phyloP scores from a whole-genome alignment of 2,329 filamentous ascomycete species.

The Magnaporthiopsis incrustans region DNA sequence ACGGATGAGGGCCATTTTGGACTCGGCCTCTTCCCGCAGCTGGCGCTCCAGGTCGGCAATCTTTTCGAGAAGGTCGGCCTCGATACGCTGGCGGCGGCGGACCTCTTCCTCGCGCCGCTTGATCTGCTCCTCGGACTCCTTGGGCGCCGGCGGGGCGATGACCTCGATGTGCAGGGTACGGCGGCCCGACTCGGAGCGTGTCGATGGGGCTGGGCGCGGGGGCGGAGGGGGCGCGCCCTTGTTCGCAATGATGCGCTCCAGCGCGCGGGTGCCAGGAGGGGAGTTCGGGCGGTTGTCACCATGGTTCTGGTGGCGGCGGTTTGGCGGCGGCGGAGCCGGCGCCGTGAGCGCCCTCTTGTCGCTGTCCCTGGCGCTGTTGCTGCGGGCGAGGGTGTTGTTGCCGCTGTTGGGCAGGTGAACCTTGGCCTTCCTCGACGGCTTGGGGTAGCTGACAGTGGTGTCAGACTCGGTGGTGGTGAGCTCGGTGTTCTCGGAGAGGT shows the following conservation, averaged over 20 bases:
- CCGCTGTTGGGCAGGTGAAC: background rate
- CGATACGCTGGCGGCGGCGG: background rate
- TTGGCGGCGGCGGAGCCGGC: background rate
- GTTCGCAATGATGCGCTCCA: background rate
- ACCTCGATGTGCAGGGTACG: constrained; percentile 5
- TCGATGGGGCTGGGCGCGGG: background rate
- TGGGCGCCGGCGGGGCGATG: background rate
- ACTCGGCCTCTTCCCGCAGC: constrained; percentile 1
- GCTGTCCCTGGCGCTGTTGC: background rate
- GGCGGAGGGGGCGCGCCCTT: background rate
- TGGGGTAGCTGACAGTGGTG: background rate
- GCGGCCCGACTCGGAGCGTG: background rate
- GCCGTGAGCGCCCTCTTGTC: background rate
- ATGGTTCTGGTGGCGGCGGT: background rate
- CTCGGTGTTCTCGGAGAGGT: constrained; percentile 12
- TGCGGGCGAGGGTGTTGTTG: background rate
- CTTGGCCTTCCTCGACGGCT: background rate
- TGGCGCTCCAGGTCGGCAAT: constrained; percentile 4
- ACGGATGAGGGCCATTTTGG: background rate
- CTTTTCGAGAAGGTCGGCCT: constrained; percentile 1
- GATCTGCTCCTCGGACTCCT: constrained; percentile 3
- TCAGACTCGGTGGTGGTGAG: constrained; percentile 12
- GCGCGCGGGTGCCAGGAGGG: background rate
- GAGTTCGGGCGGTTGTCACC: background rate
- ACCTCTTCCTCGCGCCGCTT: constrained; percentile 5